A percentile compares a stretch with the other conserved stretches of the same genome.
These are phyloP conservation scores for Pouteria glomerata DNA, from an alignment of 148 eudicot genomes.

Conservation along the genomic window DNA sequence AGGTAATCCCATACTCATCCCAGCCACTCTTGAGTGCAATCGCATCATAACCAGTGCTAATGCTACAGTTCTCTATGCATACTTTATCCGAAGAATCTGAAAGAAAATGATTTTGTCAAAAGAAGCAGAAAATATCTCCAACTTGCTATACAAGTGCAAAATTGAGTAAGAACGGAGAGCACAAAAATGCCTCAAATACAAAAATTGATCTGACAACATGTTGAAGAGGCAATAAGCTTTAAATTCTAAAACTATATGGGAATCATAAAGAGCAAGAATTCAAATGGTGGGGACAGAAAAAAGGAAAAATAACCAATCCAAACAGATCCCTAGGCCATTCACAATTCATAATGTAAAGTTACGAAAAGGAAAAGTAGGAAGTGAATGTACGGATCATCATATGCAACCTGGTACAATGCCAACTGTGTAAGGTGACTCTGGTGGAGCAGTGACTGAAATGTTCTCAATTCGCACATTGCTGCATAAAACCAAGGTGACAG, in stretches of 20 bases:
- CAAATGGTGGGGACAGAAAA: too few species aligned
- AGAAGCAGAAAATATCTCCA: not conserved
- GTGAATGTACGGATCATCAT: not conserved
- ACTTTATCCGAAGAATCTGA: conserved; percentile 51
- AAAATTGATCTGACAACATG: too few species aligned
- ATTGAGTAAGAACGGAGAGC: not conserved
- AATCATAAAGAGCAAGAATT: too few species aligned
- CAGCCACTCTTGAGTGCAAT: conserved; percentile 55
- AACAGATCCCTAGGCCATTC: too few species aligned
- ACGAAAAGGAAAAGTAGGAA: not conserved
- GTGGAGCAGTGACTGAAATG: conserved; percentile 42
- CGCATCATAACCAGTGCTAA: conserved; percentile 47
- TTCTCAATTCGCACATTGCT: conserved; percentile 47
- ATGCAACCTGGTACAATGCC: conserved; percentile 53
- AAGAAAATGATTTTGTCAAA: not conserved
- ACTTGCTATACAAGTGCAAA: not conserved
- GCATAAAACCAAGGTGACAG: conserved; percentile 12
- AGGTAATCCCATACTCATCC: conserved; percentile 48
- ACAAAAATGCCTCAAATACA: too few species aligned
- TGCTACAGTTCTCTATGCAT: conserved; percentile 44
- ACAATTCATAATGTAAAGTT: too few species aligned
- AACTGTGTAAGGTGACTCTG: conserved; percentile 45
- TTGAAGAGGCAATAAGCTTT: too few species aligned
- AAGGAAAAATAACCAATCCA: too few species aligned
- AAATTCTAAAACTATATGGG: too few species aligned